phyloP scores from a whole-genome alignment of 2,329 filamentous ascomycete species.

The Pseudogymnoascus verrucosus region DNA sequence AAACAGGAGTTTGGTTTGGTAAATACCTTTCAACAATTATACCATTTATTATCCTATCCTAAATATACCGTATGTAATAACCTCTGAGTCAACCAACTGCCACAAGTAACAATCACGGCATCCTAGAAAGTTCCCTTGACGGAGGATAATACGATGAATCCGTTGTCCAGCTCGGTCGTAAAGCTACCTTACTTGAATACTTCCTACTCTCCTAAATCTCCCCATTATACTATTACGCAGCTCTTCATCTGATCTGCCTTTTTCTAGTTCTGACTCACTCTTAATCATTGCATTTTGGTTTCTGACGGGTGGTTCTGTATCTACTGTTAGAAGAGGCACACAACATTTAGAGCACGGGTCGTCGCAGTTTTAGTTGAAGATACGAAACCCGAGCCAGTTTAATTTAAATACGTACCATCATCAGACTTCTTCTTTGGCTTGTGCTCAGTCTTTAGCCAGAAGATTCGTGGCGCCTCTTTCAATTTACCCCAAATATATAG shows the following conservation, averaged over 20 bases:
- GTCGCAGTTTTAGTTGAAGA: not conserved
- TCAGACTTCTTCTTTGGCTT: not conserved
- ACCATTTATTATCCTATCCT: not conserved
- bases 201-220: not conserved
- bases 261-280: not conserved
- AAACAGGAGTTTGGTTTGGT: too few relatives aligned
- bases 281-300: not conserved
- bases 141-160: not conserved
- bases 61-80: not conserved
- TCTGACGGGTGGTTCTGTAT: not conserved
- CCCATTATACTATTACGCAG: not conserved
- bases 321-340: not conserved
- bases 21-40: too few relatives aligned
- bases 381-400: not conserved
- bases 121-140: not conserved
- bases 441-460: not conserved
- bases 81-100: not conserved
- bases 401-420: not conserved
- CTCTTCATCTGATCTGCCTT: not conserved
- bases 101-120: not conserved
- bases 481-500: not conserved
- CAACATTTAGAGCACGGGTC: not conserved
- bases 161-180: not conserved
- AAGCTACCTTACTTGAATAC: not conserved
- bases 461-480: not conserved